Evolutionary conservation across 306 rosid species (phyloP), one percentile per base, ranked within the genome.

Genomic region (Bauhinia variegata): DNA sequence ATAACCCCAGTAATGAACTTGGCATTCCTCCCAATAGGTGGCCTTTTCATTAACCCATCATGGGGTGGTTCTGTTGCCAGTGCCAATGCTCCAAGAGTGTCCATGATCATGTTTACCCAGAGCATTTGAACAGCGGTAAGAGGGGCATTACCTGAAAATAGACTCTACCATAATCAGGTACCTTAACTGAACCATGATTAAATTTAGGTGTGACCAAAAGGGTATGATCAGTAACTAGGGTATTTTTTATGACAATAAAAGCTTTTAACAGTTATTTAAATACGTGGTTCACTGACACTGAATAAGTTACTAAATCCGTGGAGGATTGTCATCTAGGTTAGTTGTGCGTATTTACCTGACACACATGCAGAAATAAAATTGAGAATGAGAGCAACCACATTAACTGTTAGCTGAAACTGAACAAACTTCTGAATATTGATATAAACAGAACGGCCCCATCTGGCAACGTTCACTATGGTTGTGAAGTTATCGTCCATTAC

Each of bases 31-130:
- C 96, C 91, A 44, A 81, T 70, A 3, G 96, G 96, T 65, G 88
- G 91, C 43, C 87, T 86, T 75, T 75, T 76, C 98, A 92, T 92
- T 16, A 89, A 65, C 4, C 84, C 85, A 9, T 87, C 96, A 65
- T 80, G 75, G 6, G 98, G 96, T 37, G 98, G 96, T 67, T 92
- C 98, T 15, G 96, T 89, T 9, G 98, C 96, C 76, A 89, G 71
- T 5, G 96, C 98, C 68, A 92, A 79, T 53, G 98, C 98, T 0
- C 98, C 96, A 12, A 89, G 83, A 32, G 96, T 92, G 84, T 89
- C 96, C 98, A 92, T 92, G 54, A 92, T 92, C 89, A 92, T 76
- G 85, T 92, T 92, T 53, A 92, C 96, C 96, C 98, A 92, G 30
- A 92, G 96, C 96, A 92, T 89, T 79, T 92, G 98, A 56, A 89